phyloP scores from a whole-genome alignment of 495 filamentous ascomycete species.

The Tuber brumale region DNA sequence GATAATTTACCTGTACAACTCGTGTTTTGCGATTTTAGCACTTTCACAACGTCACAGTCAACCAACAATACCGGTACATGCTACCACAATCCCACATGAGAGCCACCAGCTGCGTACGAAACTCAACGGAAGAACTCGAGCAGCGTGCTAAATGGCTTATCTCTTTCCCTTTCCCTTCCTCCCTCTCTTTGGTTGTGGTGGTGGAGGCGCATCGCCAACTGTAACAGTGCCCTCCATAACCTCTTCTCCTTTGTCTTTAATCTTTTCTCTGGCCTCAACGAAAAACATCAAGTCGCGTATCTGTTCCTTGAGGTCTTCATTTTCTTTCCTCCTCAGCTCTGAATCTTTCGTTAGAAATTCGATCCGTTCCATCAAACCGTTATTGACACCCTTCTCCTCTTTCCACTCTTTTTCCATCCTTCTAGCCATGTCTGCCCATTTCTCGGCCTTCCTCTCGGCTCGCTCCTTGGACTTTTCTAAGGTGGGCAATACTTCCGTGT shows the following conservation, averaged over 20 bases:
- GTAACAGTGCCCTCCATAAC: constrained; percentile 50
- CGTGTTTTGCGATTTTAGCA: too few relatives aligned
- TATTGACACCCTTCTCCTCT: constrained; percentile 81
- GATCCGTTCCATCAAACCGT: constrained; percentile 69
- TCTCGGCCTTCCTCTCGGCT: constrained; percentile 59
- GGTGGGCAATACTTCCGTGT: constrained; percentile 53
- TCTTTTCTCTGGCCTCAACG: constrained; percentile 72
- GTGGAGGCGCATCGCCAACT: constrained; percentile 35
- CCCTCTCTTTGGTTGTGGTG: constrained; percentile 22
- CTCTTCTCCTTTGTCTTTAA: constrained; percentile 62
- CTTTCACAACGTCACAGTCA: neutral
- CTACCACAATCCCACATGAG: neutral
- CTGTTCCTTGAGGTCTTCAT: constrained; percentile 64
- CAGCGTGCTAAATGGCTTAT: neutral
- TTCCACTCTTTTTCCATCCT: constrained; percentile 68
- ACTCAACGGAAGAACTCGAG: neutral
- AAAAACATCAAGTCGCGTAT: constrained; percentile 89
- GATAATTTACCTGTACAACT: too few relatives aligned
- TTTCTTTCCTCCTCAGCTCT: constrained; percentile 52
- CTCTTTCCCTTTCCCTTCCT: constrained; percentile 37
- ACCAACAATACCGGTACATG: neutral
- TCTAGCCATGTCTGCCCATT: constrained; percentile 67
- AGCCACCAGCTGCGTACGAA: neutral
- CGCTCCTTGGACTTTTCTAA: constrained; percentile 67
- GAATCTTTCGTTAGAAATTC: constrained; percentile 57